phyloP scores from a whole-genome alignment of 2,329 filamentous ascomycete genomes.

The Orbilia blumenaviensis region DNA sequence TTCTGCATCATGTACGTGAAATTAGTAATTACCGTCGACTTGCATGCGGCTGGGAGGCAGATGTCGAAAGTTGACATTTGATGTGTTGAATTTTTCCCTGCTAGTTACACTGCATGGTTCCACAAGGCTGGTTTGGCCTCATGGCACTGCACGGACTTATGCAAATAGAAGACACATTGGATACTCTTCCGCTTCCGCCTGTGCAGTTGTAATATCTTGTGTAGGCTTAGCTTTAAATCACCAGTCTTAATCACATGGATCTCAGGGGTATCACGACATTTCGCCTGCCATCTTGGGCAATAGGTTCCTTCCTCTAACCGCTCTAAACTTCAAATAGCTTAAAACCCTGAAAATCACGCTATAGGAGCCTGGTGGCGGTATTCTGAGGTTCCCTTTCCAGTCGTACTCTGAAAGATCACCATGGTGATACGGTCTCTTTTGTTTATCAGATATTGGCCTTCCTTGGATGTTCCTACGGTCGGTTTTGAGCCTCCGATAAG shows the following conservation, averaged over 20 bases:
- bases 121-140: conserved; percentile 34
- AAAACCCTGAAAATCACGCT: conserved; percentile 44
- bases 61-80: not conserved
- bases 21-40: not conserved
- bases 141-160: not conserved
- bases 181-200: conserved; percentile 8
- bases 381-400: conserved; percentile 22
- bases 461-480: not conserved
- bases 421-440: conserved; percentile 15
- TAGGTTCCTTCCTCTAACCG: not conserved
- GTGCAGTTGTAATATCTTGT: conserved; percentile 7
- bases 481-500: conserved; percentile 10
- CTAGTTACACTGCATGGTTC: conserved; percentile 20
- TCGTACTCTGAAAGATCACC: conserved; percentile 8
- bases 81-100: conserved; percentile 9
- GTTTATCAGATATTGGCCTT: not conserved
- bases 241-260: conserved; percentile 23
- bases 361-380: conserved; percentile 19
- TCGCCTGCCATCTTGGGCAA: conserved; percentile 41
- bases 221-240: conserved; percentile 20
- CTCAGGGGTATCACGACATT: conserved; percentile 9
- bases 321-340: conserved; percentile 13
- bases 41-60: not conserved
- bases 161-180: not conserved
- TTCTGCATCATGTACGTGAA: not conserved